Evolutionary conservation across 164 flowering plant species (phyloP), one percentile per base, ranked within the genome.

Genomic region (Santalum album): DNA sequence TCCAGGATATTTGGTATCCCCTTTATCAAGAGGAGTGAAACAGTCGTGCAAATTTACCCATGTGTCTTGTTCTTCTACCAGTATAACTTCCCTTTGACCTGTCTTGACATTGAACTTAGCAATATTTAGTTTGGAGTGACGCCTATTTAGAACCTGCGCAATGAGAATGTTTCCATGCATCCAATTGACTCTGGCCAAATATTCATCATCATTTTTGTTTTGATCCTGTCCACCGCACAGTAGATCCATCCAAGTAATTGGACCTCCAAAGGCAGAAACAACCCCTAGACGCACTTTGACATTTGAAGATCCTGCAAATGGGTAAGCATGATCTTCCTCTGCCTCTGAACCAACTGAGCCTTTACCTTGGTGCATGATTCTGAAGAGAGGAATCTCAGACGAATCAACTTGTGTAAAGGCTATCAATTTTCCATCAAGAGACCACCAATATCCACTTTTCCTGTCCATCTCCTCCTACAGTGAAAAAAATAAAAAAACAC

Each of bases 331-430:
- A 62, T 92, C 96, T 78, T 92, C 98, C 66, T 85, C 80, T 46
- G 98, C 94, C 49, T 86, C 96, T 40, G 77, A 54, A 66, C 91
- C 95, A 60, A 86, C 81, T 2, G 81, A 76, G 60, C 72, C 76
- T 71, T 92, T 89, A 12, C 99, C 98, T 56, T 88, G 96, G 71
- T 92, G 96, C 96, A 87, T 83, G 53, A 92, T 92, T 72, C 90
- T 76, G 62, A 64, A 86, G 20, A 73, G 76, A 17, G 96, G 96
- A 64, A 89, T 72, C 44, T 71, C 78, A 49, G 91, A 82, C 42
- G 83, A 79, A 78, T 88, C 94, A 52, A 86, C 96, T 74, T 79
- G 55, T n/a, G 96, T 76, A 51, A 84, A 85, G 54, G 99, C 99
- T 50, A 91, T 81, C 53, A 60, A 83, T 72, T 76, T 88, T 66